Evolutionary conservation across 2,329 filamentous ascomycete genomes (phyloP).

Genomic region (Fusarium aywerte): DNA sequence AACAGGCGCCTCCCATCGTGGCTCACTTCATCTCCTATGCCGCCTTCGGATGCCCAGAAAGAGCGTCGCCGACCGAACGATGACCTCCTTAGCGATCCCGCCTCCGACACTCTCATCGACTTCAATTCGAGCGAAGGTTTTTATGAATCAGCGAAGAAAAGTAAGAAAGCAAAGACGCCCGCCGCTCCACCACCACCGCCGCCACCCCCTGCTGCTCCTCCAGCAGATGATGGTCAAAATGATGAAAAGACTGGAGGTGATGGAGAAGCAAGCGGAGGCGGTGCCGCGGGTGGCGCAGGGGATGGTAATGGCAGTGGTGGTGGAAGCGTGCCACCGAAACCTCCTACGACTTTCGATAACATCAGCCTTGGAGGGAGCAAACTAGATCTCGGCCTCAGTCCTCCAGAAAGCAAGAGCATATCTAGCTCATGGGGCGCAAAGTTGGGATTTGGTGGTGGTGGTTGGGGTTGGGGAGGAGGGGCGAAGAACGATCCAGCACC

Average conservation of each 20-base stretch:
- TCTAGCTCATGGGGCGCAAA: conserved; percentile 70
- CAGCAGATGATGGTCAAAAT: conserved; percentile 41
- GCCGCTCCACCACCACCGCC: conserved; percentile 44
- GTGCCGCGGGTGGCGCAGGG: conserved; percentile 47
- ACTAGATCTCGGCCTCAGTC: conserved; percentile 65
- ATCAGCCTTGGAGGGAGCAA: conserved; percentile 73
- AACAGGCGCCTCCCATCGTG: conserved; percentile 39
- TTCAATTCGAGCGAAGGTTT: conserved; percentile 66
- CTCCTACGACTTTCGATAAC: conserved; percentile 58
- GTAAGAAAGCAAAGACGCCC: conserved; percentile 56
- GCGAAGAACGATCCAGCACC: conserved; percentile 44
- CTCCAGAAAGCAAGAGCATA: conserved; percentile 56
- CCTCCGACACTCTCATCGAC: conserved; percentile 62
- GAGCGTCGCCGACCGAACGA: conserved; percentile 42
- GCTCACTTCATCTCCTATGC: conserved; percentile 37
- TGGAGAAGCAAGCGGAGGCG: conserved; percentile 48
- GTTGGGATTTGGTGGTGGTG: conserved; percentile 59
- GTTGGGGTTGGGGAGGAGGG: conserved; percentile 48
- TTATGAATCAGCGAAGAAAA: conserved; percentile 66
- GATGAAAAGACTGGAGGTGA: conserved; percentile 48
- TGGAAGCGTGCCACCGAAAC: conserved; percentile 54
- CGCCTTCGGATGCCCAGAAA: conserved; percentile 37
- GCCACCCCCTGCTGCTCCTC: conserved; percentile 32
- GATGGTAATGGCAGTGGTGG: conserved; percentile 51
- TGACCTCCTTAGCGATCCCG: conserved; percentile 60